These are phyloP conservation scores for Cytospora piceae DNA, from an alignment of 2,329 filamentous ascomycete species.

Conservation along the genomic window DNA sequence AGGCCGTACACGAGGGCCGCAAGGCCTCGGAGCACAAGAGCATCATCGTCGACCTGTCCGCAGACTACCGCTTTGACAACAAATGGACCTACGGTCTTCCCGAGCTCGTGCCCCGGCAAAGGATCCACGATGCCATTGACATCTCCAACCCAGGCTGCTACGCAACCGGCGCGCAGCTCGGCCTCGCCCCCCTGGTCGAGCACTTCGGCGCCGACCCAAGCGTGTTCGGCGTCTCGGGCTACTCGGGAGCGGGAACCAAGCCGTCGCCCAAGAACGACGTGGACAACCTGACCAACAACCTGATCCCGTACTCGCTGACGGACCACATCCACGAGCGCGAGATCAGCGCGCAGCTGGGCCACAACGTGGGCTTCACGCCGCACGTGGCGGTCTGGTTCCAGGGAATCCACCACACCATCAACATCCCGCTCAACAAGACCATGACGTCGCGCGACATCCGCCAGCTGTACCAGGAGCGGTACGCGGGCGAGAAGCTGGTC, in stretches of 20 bases:
- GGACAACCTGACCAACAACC: conserved; percentile 78
- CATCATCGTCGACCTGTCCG: conserved; percentile 91
- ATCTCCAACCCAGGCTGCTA: conserved; percentile 97
- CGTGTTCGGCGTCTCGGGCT: conserved; percentile 89
- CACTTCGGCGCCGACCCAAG: conserved; percentile 78
- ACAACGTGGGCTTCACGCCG: conserved; percentile 80
- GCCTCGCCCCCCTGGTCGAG: conserved; percentile 79
- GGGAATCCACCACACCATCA: conserved; percentile 90
- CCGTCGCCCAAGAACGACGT: conserved; percentile 93
- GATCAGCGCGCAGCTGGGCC: conserved; percentile 77
- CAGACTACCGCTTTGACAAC: conserved; percentile 88
- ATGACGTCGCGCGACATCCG: conserved; percentile 93
- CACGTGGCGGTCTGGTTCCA: conserved; percentile 98
- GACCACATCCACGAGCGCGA: conserved; percentile 96
- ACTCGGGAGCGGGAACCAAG: conserved; percentile 94
- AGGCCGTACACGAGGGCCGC: conserved; percentile 77
- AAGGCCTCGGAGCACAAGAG: conserved; percentile 59
- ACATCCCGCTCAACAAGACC: conserved; percentile 79
- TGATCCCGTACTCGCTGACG: conserved; percentile 88
- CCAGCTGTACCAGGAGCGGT: conserved; percentile 93
- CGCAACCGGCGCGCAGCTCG: conserved; percentile 88
- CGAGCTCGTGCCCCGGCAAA: conserved; percentile 76
- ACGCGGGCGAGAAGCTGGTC: conserved; percentile 92
- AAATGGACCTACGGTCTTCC: conserved; percentile 90
- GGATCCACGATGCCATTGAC: conserved; percentile 76